phyloP scores from a whole-genome alignment of 331 rosid genomes.

The Pyracantha coccinea region DNA sequence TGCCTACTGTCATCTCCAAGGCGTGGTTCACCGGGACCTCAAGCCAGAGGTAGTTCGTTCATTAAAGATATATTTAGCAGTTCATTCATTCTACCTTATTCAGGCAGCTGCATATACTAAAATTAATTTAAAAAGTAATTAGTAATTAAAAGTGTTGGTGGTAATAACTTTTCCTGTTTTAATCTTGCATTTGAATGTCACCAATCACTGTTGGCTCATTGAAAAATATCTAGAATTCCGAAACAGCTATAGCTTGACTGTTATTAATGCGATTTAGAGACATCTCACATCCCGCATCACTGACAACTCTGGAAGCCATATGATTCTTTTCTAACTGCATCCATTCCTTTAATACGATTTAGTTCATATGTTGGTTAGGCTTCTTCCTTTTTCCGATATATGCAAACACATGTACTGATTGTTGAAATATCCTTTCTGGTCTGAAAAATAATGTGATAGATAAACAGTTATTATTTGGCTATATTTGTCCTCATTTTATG shows the following conservation, averaged over 20 bases:
- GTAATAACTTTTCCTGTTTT: not conserved
- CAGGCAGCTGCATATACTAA: not conserved
- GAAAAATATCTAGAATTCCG: not conserved
- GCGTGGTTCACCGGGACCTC: constrained; percentile 88
- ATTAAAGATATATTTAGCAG: not conserved
- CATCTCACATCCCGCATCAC: not conserved
- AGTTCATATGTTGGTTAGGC: not conserved
- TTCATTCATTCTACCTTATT: not conserved
- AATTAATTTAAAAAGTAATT: not conserved
- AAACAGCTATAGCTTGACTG: not conserved
- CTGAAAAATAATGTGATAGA: not conserved
- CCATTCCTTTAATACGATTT: not conserved
- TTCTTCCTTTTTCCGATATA: not conserved
- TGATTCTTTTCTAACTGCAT: not conserved
- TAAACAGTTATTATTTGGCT: not conserved
- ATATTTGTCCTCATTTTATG: not conserved
- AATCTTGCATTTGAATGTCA: not conserved
- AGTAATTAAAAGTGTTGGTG: not conserved
- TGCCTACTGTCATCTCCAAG: constrained; percentile 87
- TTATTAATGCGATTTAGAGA: not conserved
- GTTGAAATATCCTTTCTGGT: not conserved
- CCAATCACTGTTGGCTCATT: not conserved
- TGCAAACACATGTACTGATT: not conserved
- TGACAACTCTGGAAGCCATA: not conserved
- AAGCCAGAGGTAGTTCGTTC: constrained; percentile 71